A percentile compares a stretch with the other conserved stretches of the same genome.
Evolutionary conservation across 2,329 filamentous ascomycete genomes (phyloP).

Genomic region (Penicillium corylophilum): DNA sequence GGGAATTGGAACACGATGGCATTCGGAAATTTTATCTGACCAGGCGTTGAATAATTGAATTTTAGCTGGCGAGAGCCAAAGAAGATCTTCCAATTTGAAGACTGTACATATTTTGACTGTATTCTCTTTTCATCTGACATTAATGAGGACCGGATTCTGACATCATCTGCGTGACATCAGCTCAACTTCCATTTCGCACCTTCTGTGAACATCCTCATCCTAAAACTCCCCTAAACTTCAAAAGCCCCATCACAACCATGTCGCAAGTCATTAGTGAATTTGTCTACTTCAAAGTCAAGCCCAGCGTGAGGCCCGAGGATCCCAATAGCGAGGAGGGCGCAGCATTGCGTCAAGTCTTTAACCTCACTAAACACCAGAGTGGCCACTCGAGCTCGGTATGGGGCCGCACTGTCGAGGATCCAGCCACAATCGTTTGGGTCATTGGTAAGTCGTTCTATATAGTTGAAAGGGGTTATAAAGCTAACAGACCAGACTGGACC

Average conservation of each 20-base stretch:
- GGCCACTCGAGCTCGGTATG: constrained; percentile 37
- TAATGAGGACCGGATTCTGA: constrained; percentile 15
- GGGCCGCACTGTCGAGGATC: constrained; percentile 39
- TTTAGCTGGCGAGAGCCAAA: not conserved
- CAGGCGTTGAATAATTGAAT: constrained; percentile 13
- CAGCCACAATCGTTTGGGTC: constrained; percentile 37
- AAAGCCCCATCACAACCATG: constrained; percentile 21
- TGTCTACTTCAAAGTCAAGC: constrained; percentile 38
- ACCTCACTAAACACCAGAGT: constrained; percentile 31
- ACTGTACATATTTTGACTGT: constrained; percentile 15
- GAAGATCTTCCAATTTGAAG: not conserved
- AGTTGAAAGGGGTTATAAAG: not conserved
- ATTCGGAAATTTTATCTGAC: constrained; percentile 7
- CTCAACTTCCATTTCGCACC: not conserved
- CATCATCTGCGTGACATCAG: constrained; percentile 24
- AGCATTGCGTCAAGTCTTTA: constrained; percentile 29
- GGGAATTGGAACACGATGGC: not conserved
- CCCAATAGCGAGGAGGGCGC: constrained; percentile 33
- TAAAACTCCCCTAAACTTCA: too few relatives aligned
- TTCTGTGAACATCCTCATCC: not conserved
- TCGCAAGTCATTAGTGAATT: constrained; percentile 33
- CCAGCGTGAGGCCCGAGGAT: constrained; percentile 40
- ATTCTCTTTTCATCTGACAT: not conserved
- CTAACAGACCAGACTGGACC: constrained; percentile 30
- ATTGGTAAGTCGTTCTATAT: constrained; percentile 27